Evolutionary conservation across 257 asterid species (phyloP).

Genomic region (Jacaranda copaia): DNA sequence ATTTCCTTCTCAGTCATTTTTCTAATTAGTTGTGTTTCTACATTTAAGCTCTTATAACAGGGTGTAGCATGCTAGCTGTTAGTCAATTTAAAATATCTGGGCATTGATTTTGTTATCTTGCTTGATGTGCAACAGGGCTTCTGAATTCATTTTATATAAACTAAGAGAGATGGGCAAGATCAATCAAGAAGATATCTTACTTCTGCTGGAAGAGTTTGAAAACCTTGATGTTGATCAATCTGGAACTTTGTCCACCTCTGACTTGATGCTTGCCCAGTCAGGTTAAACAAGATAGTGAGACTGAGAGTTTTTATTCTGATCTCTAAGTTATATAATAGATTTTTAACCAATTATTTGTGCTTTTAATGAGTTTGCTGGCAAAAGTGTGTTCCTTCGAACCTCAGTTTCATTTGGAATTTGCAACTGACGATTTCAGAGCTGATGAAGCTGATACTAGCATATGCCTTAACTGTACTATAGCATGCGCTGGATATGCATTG

Average conservation of each 20-base stretch:
- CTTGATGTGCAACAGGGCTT: slow-evolving; percentile 57
- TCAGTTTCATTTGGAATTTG: background rate
- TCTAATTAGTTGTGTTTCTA: background rate
- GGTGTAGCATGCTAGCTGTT: background rate
- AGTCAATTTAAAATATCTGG: background rate
- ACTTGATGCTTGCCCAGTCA: slow-evolving; percentile 70
- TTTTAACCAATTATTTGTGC: background rate
- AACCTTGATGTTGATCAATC: slow-evolving; percentile 89
- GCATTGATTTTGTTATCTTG: slow-evolving; percentile 24
- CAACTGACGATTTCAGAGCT: background rate
- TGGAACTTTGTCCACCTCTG: slow-evolving; percentile 75
- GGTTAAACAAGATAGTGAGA: slow-evolving; percentile 38
- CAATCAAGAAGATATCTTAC: slow-evolving; percentile 66
- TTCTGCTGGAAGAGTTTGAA: slow-evolving; percentile 72
- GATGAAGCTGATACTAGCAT: background rate
- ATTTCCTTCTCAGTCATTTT: background rate
- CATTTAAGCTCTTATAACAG: background rate
- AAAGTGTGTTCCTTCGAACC: slow-evolving; percentile 1
- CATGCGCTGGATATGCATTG: background rate
- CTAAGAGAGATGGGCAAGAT: slow-evolving; percentile 98
- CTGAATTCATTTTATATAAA: slow-evolving; percentile 77
- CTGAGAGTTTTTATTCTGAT: slow-evolving; percentile 21
- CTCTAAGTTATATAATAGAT: background rate
- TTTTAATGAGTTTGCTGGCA: background rate
- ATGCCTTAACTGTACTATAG: background rate